Evolutionary conservation across 2,329 filamentous ascomycete genomes (phyloP).

Genomic region (Arthrinium puccinioides): DNA sequence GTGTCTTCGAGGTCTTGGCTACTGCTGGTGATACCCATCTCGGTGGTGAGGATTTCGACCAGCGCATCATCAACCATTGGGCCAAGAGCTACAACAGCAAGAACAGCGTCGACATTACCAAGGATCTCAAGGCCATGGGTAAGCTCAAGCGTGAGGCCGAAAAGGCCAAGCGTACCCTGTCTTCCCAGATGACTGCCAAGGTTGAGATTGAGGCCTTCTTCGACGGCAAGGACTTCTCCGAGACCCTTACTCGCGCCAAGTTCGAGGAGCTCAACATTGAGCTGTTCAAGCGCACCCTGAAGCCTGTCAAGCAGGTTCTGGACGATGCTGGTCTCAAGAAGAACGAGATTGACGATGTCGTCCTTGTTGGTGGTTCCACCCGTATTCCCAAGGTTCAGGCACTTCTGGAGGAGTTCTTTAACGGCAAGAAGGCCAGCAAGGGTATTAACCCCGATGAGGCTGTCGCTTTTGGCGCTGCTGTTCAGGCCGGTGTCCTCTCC

Average conservation of each 20-base stretch:
- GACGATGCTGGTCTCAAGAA: slow-evolving; percentile 98
- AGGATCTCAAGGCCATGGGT: slow-evolving; percentile 96
- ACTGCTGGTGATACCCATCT: slow-evolving; percentile 96
- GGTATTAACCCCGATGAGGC: slow-evolving; percentile 99
- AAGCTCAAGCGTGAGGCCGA: slow-evolving; percentile 99
- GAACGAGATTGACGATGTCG: slow-evolving; percentile 89
- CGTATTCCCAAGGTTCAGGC: slow-evolving; percentile 97
- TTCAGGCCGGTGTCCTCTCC: slow-evolving; percentile 92
- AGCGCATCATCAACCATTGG: slow-evolving; percentile 94
- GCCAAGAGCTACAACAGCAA: slow-evolving; percentile 99
- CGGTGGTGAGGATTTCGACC: slow-evolving; percentile 98
- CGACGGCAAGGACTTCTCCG: slow-evolving; percentile 94
- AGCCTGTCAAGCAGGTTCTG: slow-evolving; percentile 97
- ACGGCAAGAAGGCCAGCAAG: slow-evolving; percentile 95
- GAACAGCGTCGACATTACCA: slow-evolving; percentile 83
- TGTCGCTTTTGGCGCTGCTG: slow-evolving; percentile 94
- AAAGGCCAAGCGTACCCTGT: slow-evolving; percentile 98
- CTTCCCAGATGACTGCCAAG: slow-evolving; percentile 85
- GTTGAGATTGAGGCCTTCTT: slow-evolving; percentile 98
- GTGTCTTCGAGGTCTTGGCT: slow-evolving; percentile 89
- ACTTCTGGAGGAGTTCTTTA: slow-evolving; percentile 93
- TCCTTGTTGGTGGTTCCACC: slow-evolving; percentile 95
- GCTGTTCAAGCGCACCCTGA: slow-evolving; percentile 98
- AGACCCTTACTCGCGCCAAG: slow-evolving; percentile 97
- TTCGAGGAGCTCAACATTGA: slow-evolving; percentile 99